phyloP scores from a whole-genome alignment of 352 stramenopile genomes.

The Heterotrichella gracilis region DNA sequence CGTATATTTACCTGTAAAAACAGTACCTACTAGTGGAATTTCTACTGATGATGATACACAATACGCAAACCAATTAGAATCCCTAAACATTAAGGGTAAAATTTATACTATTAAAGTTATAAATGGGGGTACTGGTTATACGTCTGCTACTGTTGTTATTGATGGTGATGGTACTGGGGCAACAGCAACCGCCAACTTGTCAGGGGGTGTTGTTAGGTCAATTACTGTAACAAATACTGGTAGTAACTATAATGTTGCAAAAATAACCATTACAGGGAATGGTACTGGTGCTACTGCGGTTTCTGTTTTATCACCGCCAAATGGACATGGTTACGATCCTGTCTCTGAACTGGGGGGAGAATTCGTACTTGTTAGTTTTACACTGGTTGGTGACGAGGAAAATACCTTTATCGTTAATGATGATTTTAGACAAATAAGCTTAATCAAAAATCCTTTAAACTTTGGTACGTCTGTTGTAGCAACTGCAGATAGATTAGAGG shows the following conservation, averaged over 20 bases:
- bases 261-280: constrained; percentile 1
- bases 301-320: background rate
- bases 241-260: background rate
- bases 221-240: background rate
- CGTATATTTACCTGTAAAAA: background rate
- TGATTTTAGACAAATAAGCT: background rate
- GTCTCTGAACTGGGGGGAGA: too few relatives aligned
- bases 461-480: too few relatives aligned
- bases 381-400: background rate
- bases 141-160: constrained; percentile 1
- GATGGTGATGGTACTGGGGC: constrained; percentile 5
- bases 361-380: constrained; percentile 6
- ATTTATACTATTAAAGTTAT: constrained; percentile 1
- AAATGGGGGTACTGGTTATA: constrained; percentile 12
- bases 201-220: background rate
- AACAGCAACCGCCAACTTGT: background rate
- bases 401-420: constrained; percentile 10
- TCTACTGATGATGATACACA: constrained; percentile 2
- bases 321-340: background rate
- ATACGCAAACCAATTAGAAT: background rate
- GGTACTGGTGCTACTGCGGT: background rate
- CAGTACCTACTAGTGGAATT: background rate
- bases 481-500: too few relatives aligned
- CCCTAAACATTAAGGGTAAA: background rate
- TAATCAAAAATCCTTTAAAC: constrained; percentile 11